Percentiles rank a stretch among this genome's conserved stretches.
phyloP scores from a whole-genome alignment of 805 yeast species.

The Wickerhamomyces ciferrii region DNA sequence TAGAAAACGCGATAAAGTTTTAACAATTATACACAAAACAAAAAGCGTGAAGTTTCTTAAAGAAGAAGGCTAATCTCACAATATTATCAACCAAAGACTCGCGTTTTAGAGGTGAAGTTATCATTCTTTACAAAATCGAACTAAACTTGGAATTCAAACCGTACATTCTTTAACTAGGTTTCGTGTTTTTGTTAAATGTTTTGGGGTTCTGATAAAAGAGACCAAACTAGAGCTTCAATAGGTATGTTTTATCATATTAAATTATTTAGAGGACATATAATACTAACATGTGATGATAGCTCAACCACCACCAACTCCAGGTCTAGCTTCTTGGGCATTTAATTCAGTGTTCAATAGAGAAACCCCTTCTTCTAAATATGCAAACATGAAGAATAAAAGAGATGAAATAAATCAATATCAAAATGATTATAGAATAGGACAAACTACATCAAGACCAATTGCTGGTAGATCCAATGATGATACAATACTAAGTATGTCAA shows the following conservation, averaged over 20 bases:
- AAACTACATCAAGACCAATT: neutral
- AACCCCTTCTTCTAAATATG: slow-evolving; percentile 21
- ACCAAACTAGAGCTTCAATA: neutral
- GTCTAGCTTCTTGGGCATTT: slow-evolving; percentile 21
- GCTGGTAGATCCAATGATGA: slow-evolving; percentile 3
- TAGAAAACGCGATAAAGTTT: neutral
- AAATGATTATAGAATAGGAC: neutral
- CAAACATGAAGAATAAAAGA: slow-evolving; percentile 3
- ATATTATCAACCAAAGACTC: no score
- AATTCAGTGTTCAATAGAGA: slow-evolving; percentile 18
- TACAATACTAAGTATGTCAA: neutral
- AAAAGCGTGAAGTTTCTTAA: neutral
- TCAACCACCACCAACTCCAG: slow-evolving; percentile 21
- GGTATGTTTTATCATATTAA: neutral
- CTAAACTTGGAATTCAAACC: neutral
- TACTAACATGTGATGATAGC: neutral
- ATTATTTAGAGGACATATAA: neutral
- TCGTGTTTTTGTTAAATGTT: neutral
- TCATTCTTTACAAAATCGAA: no score
- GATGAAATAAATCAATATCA: slow-evolving; percentile 1
- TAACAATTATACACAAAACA: no score
- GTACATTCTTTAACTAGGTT: neutral
- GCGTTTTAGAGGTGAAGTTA: no score
- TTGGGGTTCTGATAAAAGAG: neutral
- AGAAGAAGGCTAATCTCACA: no score